Conservation (phyloP, 2,329 filamentous ascomycete genomes). For the Aspergillus texensis region DNA sequence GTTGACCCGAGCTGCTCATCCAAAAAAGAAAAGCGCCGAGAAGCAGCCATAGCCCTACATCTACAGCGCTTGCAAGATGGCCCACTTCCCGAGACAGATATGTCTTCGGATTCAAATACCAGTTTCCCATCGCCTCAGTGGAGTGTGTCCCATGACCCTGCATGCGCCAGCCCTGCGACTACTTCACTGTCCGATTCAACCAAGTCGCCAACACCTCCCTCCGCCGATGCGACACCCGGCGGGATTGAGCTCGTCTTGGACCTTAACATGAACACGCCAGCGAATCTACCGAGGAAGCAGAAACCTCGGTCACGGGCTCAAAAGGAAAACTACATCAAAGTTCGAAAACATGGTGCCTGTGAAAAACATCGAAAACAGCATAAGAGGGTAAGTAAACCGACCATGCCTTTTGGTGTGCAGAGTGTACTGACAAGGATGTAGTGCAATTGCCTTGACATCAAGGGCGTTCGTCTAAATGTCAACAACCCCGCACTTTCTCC, state of each 20-base stretch:
- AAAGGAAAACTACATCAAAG: conserved; percentile 48
- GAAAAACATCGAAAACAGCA: conserved; percentile 49
- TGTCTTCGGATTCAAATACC: conserved; percentile 33
- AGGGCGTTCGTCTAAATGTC: conserved; percentile 23
- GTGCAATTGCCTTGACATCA: conserved; percentile 46
- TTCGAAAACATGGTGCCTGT: conserved; percentile 46
- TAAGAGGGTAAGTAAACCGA: conserved; percentile 38
- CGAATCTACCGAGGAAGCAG: conserved; percentile 46
- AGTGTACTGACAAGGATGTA: conserved; percentile 24
- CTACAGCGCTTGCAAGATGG: conserved; percentile 41
- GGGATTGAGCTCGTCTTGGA: conserved; percentile 45
- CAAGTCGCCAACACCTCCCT: conserved; percentile 18
- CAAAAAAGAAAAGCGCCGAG: conserved; percentile 44
- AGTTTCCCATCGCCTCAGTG: conserved; percentile 34
- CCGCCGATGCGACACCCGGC: conserved; percentile 23
- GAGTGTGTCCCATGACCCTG: conserved; percentile 28
- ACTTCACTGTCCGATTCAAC: conserved; percentile 19
- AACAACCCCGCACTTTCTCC: conserved; percentile 19
- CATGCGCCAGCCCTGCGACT: conserved; percentile 26
- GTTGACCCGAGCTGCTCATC: conserved; percentile 37
- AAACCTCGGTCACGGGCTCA: conserved; percentile 45
- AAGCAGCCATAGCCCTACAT: conserved; percentile 45
- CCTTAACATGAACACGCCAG: conserved; percentile 46
- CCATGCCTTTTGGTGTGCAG: background rate
- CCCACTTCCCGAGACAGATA: conserved; percentile 28